Evolutionary conservation across 768 basidiomycete genomes (phyloP).

Genomic region (Fomitopsis serialis): DNA sequence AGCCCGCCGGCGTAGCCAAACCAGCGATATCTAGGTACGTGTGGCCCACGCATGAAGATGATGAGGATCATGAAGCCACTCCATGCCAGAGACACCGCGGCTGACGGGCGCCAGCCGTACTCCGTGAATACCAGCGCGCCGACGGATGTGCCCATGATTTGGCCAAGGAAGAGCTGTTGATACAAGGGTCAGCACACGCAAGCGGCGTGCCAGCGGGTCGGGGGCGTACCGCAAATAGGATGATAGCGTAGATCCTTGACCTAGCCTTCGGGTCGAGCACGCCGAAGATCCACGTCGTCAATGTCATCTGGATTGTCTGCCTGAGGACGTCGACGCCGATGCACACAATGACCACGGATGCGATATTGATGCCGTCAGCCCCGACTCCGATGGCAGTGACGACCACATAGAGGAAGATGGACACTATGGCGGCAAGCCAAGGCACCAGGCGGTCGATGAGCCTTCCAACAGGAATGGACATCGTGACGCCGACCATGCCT

Average conservation of each 20-base stretch:
- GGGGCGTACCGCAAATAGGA: slow-evolving; percentile 55
- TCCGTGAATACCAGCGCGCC: slow-evolving; percentile 65
- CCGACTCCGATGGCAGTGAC: slow-evolving; percentile 62
- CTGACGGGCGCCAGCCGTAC: slow-evolving; percentile 66
- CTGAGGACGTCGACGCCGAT: slow-evolving; percentile 70
- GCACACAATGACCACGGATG: slow-evolving; percentile 62
- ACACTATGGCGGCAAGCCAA: slow-evolving; percentile 70
- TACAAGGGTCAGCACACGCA: background rate
- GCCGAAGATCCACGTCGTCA: slow-evolving; percentile 49
- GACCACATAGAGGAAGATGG: slow-evolving; percentile 38
- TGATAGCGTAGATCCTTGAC: slow-evolving; percentile 71
- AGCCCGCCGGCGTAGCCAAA: slow-evolving; percentile 57
- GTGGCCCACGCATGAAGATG: slow-evolving; percentile 64
- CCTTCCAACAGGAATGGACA: slow-evolving; percentile 65
- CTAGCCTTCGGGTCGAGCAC: slow-evolving; percentile 3
- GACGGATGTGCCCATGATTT: slow-evolving; percentile 76
- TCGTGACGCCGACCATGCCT: slow-evolving; percentile 55
- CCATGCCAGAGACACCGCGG: slow-evolving; percentile 54
- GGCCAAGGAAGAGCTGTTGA: slow-evolving; percentile 59
- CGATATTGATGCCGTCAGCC: slow-evolving; percentile 65
- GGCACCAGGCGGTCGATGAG: slow-evolving; percentile 66
- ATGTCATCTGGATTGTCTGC: slow-evolving; percentile 69
- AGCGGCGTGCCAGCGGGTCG: background rate
- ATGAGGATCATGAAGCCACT: slow-evolving; percentile 50
- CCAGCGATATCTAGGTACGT: slow-evolving; percentile 49